Percentiles rank a stretch among this genome's conserved stretches.
Conservation (phyloP, 2,329 filamentous ascomycete species). For the Colletotrichum zoysiae region DNA sequence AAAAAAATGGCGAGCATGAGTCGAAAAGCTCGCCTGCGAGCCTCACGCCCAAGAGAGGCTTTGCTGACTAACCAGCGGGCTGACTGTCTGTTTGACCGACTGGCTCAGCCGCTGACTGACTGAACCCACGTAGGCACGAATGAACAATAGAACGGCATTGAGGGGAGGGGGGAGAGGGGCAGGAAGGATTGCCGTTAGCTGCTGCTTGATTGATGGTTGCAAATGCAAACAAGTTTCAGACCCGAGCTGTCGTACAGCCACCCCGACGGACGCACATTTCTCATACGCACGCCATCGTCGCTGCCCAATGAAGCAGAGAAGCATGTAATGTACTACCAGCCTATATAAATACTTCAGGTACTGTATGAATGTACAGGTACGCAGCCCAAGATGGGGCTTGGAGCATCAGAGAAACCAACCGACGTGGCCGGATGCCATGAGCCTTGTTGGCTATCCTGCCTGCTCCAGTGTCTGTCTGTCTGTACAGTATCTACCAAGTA, state of each 20-base stretch:
- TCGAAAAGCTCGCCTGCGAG: conserved; percentile 4
- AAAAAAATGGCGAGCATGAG: conserved; percentile 17
- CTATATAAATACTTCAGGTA: no score
- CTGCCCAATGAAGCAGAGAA: conserved; percentile 5
- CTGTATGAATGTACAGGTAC: neutral
- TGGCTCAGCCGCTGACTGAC: neutral
- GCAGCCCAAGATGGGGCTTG: neutral
- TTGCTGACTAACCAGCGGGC: neutral
- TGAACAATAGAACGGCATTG: neutral
- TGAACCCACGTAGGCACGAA: neutral
- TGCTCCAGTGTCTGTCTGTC: neutral
- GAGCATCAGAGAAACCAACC: conserved; percentile 8
- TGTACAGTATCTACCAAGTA: neutral
- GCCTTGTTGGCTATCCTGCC: conserved; percentile 12
- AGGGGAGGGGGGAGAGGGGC: neutral
- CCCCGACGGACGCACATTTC: conserved; percentile 27
- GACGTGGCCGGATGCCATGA: neutral
- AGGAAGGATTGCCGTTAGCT: conserved; percentile 22
- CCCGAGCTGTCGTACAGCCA: conserved; percentile 16
- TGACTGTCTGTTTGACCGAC: no score
- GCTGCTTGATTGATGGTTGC: conserved; percentile 25
- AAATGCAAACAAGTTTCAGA: conserved; percentile 32
- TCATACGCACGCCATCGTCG: conserved; percentile 32
- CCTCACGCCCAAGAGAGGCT: neutral
- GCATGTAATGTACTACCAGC: neutral